These are phyloP conservation scores for Malassezia brasiliensis DNA, from an alignment of 1,284 basidiomycete genomes.

Conservation along the genomic window DNA sequence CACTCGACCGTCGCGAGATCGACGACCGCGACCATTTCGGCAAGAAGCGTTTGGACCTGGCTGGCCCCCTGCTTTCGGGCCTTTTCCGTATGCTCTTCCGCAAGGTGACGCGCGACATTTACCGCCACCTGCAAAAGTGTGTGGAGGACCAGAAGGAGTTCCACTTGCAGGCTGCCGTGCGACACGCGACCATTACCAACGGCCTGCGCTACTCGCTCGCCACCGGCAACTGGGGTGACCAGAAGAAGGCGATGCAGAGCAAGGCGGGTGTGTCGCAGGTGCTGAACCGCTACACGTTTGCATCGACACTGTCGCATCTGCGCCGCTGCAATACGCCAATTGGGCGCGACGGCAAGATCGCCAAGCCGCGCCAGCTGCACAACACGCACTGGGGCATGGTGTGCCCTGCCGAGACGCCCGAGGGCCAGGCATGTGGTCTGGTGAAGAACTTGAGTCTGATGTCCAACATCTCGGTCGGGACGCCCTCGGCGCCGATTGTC, in stretches of 20 bases:
- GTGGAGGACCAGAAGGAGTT: slow-evolving; percentile 96
- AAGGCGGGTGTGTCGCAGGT: slow-evolving; percentile 97
- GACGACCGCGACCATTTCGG: slow-evolving; percentile 99
- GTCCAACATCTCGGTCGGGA: slow-evolving; percentile 95
- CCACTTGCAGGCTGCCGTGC: slow-evolving; percentile 80
- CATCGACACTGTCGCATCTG: slow-evolving; percentile 92
- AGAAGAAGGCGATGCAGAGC: slow-evolving; percentile 89
- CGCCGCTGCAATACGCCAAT: slow-evolving; percentile 97
- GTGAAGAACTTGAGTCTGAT: slow-evolving; percentile 98
- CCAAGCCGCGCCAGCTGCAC: slow-evolving; percentile 96
- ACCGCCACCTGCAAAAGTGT: slow-evolving; percentile 87
- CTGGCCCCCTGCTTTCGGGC: slow-evolving; percentile 85
- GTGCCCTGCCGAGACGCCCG: slow-evolving; percentile 86
- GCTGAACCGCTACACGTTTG: slow-evolving; percentile 94
- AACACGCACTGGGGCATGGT: slow-evolving; percentile 99
- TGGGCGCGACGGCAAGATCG: slow-evolving; percentile 96
- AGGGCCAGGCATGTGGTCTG: slow-evolving; percentile 97
- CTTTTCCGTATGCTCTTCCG: slow-evolving; percentile 96
- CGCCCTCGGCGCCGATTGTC: slow-evolving; percentile 87
- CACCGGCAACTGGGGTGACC: slow-evolving; percentile 98
- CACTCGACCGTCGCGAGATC: slow-evolving; percentile 83
- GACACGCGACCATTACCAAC: slow-evolving; percentile 88
- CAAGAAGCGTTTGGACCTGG: slow-evolving; percentile 92
- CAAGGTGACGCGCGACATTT: slow-evolving; percentile 92
- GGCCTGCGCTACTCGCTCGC: slow-evolving; percentile 96